A percentile compares a stretch with the other conserved stretches of the same genome.
phyloP scores from a whole-genome alignment of 2,329 filamentous ascomycete species.

The Cadophora luteo-olivacea region DNA sequence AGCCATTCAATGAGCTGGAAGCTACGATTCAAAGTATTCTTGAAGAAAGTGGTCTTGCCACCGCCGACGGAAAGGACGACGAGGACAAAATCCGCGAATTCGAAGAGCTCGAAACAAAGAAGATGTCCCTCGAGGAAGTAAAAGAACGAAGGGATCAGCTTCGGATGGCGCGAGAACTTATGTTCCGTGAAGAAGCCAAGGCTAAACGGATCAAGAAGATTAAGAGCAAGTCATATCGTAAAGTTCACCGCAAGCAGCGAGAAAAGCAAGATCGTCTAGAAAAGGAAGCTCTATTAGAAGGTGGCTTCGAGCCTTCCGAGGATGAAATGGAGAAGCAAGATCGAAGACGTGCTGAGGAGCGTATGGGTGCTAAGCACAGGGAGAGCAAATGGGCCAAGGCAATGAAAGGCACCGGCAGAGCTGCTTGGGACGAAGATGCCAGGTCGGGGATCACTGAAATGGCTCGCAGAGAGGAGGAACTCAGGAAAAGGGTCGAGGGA shows the following conservation, averaged over 20 bases:
- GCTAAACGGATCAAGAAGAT: conserved; percentile 97
- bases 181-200: conserved; percentile 87
- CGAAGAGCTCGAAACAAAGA: conserved; percentile 73
- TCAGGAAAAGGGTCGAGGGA: conserved; percentile 69
- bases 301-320: conserved; percentile 65
- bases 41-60: conserved; percentile 80
- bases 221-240: conserved; percentile 94
- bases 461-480: conserved; percentile 70
- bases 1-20: conserved; percentile 82
- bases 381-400: conserved; percentile 77
- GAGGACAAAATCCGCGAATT: conserved; percentile 72
- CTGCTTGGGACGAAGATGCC: conserved; percentile 75
- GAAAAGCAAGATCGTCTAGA: conserved; percentile 64
- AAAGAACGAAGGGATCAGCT: conserved; percentile 76
- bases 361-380: conserved; percentile 73
- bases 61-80: conserved; percentile 62
- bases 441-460: conserved; percentile 68
- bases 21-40: conserved; percentile 86
- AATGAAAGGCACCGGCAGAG: conserved; percentile 67
- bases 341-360: conserved; percentile 68
- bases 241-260: conserved; percentile 84
- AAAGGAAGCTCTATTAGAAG: conserved; percentile 61
- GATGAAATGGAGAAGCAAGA: conserved; percentile 70
- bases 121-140: conserved; percentile 75
- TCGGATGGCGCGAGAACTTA: conserved; percentile 80